Evolutionary conservation across 1,284 basidiomycete genomes (phyloP).

Genomic region (Ceratobasidium sp.): DNA sequence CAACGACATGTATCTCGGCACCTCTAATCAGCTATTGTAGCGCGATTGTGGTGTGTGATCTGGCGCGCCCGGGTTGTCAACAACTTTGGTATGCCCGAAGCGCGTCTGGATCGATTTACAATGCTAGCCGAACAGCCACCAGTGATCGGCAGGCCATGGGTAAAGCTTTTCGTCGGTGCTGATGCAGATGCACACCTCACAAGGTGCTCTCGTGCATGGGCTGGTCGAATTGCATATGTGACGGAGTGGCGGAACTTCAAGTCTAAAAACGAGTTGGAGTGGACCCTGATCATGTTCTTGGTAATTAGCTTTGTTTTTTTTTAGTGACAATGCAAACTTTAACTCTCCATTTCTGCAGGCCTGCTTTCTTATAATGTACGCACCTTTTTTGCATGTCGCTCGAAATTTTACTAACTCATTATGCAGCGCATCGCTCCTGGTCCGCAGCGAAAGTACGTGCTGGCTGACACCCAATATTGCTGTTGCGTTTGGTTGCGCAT

Average conservation of each 20-base stretch:
- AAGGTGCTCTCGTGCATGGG: slow-evolving; percentile 5
- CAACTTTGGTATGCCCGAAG: not conserved
- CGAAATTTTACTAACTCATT: not conserved
- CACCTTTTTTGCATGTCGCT: not conserved
- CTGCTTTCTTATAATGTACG: slow-evolving; percentile 8
- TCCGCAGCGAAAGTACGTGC: not conserved
- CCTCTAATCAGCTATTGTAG: not conserved
- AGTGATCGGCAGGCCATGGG: not conserved
- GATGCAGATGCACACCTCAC: not conserved
- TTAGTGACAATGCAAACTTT: too few species aligned
- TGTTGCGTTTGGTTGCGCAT: not conserved
- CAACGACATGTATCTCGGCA: not conserved
- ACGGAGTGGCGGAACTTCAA: slow-evolving; percentile 18
- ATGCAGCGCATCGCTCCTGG: slow-evolving; percentile 2
- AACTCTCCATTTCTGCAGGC: slow-evolving; percentile 5
- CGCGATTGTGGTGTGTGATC: slow-evolving; percentile 29
- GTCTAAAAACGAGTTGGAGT: slow-evolving; percentile 11
- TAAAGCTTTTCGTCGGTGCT: not conserved
- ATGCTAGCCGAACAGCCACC: not conserved
- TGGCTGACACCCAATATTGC: not conserved
- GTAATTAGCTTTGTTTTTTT: not conserved
- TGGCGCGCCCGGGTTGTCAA: slow-evolving; percentile 30
- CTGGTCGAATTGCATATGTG: slow-evolving; percentile 21
- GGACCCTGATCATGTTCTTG: slow-evolving; percentile 1
- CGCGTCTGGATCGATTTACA: slow-evolving; percentile 21